Percentiles rank a stretch among this genome's conserved stretches.
phyloP scores from a whole-genome alignment of 106 monocot species.

The Phalaenopsis equestris region DNA sequence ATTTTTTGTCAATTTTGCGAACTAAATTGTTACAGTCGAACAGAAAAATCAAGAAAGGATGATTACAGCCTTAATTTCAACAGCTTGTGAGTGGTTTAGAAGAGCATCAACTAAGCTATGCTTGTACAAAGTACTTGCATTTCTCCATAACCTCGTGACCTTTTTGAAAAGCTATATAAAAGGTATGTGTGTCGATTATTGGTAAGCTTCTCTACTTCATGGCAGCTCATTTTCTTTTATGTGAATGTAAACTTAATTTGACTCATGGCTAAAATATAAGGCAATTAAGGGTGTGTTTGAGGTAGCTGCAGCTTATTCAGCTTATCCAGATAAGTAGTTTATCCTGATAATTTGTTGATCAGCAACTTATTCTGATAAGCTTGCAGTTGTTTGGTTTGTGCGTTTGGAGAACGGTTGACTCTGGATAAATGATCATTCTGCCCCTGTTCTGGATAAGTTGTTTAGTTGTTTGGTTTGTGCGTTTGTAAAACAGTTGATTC shows the following conservation, averaged over 20 bases:
- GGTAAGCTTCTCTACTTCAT: background rate
- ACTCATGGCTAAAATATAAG: background rate
- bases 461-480: too few species aligned
- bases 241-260: background rate
- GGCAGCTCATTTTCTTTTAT: background rate
- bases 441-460: too few species aligned
- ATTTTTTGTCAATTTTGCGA: too few species aligned
- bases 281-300: background rate
- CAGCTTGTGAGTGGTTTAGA: conserved; percentile 39
- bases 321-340: too few species aligned
- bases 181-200: conserved; percentile 29
- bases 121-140: conserved; percentile 45
- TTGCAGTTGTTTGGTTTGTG: too few species aligned
- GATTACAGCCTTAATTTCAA: conserved; percentile 46
- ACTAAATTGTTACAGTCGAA: background rate
- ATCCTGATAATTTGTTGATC: too few species aligned
- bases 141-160: conserved; percentile 38
- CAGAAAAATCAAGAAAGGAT: conserved; percentile 42
- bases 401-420: too few species aligned
- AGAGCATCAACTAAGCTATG: conserved; percentile 38
- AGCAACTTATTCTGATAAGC: too few species aligned
- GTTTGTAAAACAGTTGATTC: too few species aligned
- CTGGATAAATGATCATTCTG: too few species aligned
- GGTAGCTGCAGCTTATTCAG: too few species aligned
- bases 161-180: conserved; percentile 34